Evolutionary conservation across 257 asterid species (phyloP), one percentile per base, ranked within the genome.

Genomic region (Solanum arcanum): DNA sequence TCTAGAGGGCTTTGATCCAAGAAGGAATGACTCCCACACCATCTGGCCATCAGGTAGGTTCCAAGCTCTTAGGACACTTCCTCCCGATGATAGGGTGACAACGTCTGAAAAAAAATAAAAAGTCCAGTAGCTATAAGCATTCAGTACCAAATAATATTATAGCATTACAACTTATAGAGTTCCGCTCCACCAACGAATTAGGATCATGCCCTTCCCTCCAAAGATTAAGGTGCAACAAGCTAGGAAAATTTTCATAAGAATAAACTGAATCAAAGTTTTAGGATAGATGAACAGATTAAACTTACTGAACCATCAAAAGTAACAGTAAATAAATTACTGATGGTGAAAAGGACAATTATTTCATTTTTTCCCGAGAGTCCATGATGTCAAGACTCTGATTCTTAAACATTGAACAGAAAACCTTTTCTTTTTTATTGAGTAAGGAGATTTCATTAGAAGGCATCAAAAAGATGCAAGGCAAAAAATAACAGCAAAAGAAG

Each of bases 11-110:
- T 84, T 90, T 85, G 95, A 89, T 52, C 98, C 96, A 13, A 89
- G 35, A 90, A 97, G 93, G 84, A 92, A 89, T 9, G 97, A 93
- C 92, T 97, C 99, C 99, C 99, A 97, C 89, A 96, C 94, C 99
- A 97, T 93, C 92, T 96, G 99, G 77, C 99, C 99, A 92, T 97
- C 99, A 88, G 99, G 98, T 88, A 97, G 99, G 93, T 94, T 96
- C 99, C 99, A 97, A 86, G 99, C 99, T 92, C 99, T 95, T 87
- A 96, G 82, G 78, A 93, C 90, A 88, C 93, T 95, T 89, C 99
- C 98, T 78, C 91, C 96, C 23, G 98, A 93, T 49, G 99, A 97
- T 69, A 95, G 91, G 74, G 98, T 92, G 90, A 95, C 90, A 74
- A 96, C 98, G 91, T 96, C 99, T 97, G 96, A 88, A 90, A 90